Percentiles rank a stretch among this genome's conserved stretches.
These are phyloP conservation scores for Fraxinus latifolia DNA, from an alignment of 305 asterid genomes.

Conservation along the genomic window DNA sequence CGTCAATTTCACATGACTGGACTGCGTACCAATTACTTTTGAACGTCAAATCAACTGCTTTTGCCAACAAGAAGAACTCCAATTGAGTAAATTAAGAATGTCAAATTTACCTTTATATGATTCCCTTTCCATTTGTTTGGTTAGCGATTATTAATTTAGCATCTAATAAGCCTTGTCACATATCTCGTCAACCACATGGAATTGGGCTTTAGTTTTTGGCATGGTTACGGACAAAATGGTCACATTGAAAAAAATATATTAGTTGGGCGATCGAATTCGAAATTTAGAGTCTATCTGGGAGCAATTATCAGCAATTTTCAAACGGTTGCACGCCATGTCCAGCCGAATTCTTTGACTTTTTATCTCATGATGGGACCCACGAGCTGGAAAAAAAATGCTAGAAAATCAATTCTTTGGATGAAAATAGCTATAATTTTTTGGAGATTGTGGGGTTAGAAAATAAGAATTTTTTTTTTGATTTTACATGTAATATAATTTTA, in stretches of 20 bases:
- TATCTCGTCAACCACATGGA: background rate
- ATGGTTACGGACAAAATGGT: background rate
- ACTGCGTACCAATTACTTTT: too few relatives aligned
- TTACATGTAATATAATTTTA: too few relatives aligned
- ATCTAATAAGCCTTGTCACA: background rate
- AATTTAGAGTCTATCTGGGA: background rate
- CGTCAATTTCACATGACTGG: background rate
- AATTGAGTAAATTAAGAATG: background rate
- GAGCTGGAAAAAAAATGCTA: too few relatives aligned
- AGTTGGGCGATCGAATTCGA: background rate
- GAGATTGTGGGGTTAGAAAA: too few relatives aligned
- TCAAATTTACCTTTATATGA: too few relatives aligned
- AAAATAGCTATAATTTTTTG: too few relatives aligned
- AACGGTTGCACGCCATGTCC: too few relatives aligned
- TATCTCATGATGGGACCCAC: too few relatives aligned
- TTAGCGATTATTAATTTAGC: background rate
- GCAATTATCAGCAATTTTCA: too few relatives aligned
- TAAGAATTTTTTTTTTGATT: too few relatives aligned
- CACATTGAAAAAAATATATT: background rate
- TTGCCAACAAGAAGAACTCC: background rate
- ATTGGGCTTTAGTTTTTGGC: background rate
- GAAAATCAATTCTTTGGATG: too few relatives aligned
- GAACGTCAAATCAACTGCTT: background rate
- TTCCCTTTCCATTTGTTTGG: background rate
- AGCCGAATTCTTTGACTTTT: too few relatives aligned